phyloP scores from a whole-genome alignment of 768 basidiomycete genomes.

The Rhodotorula diobovata region DNA sequence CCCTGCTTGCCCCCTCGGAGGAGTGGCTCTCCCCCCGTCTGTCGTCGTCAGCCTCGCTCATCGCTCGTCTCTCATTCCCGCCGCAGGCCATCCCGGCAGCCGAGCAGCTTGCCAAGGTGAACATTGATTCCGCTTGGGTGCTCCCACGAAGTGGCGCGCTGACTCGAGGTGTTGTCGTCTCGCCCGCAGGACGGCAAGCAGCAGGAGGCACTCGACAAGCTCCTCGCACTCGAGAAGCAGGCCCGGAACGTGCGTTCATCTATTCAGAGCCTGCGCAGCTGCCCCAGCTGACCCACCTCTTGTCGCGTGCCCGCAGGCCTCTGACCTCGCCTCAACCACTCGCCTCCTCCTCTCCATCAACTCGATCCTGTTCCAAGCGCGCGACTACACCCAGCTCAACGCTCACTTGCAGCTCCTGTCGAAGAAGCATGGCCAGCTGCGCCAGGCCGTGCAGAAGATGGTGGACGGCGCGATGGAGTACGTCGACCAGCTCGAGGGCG shows the following conservation, averaged over 20 bases:
- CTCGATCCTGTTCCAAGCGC: constrained; percentile 66
- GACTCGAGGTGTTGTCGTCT: neutral
- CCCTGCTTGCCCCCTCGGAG: neutral
- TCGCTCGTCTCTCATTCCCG: neutral
- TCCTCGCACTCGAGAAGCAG: constrained; percentile 86
- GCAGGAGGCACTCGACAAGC: constrained; percentile 81
- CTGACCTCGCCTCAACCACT: constrained; percentile 87
- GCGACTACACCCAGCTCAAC: constrained; percentile 53
- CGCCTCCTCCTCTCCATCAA: constrained; percentile 70
- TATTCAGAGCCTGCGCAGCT: neutral
- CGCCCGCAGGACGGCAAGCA: constrained; percentile 60
- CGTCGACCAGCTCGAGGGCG: constrained; percentile 70
- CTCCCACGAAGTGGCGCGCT: neutral
- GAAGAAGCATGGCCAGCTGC: constrained; percentile 97
- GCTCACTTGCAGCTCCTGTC: constrained; percentile 61
- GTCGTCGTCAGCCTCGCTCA: neutral
- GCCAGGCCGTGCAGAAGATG: constrained; percentile 81
- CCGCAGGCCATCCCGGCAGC: constrained; percentile 32
- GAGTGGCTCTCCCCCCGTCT: neutral
- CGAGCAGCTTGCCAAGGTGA: constrained; percentile 30
- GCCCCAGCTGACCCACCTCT: too few relatives aligned
- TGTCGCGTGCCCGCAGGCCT: constrained; percentile 58
- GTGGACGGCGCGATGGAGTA: constrained; percentile 80
- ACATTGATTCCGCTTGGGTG: neutral
- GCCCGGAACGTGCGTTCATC: constrained; percentile 72